These are phyloP conservation scores for Phytophthora cryptogea DNA, from an alignment of 352 stramenopile species.

Conservation along the genomic window DNA sequence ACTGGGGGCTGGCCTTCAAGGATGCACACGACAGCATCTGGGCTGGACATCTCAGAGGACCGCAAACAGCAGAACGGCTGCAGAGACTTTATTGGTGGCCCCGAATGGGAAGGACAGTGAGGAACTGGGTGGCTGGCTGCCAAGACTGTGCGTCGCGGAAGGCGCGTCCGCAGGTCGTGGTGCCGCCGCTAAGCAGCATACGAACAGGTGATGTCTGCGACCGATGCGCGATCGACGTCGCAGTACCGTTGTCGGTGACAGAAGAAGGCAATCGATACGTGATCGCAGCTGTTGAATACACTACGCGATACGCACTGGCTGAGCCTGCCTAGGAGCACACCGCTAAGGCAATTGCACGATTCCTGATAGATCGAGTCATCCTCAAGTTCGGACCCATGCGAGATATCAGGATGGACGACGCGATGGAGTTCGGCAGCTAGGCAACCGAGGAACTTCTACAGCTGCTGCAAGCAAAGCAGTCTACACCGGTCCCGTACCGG, in stretches of 20 bases:
- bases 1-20: conserved; percentile 7
- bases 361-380: conserved; percentile 18
- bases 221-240: conserved; percentile 13
- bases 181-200: conserved; percentile 5
- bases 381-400: conserved; percentile 15
- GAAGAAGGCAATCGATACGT: conserved; percentile 7
- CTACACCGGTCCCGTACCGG: conserved; percentile 19
- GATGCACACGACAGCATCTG: neutral
- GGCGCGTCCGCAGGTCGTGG: neutral
- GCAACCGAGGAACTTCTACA: conserved; percentile 2
- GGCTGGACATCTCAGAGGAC: neutral
- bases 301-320: conserved; percentile 16
- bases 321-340: neutral
- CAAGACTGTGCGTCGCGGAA: conserved; percentile 9
- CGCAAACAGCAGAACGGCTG: neutral
- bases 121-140: conserved; percentile 1
- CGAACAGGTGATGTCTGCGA: conserved; percentile 3
- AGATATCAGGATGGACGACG: conserved; percentile 20
- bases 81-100: conserved; percentile 5
- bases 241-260: neutral
- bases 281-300: conserved; percentile 18
- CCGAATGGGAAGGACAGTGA: neutral
- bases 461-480: conserved; percentile 25
- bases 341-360: conserved; percentile 3
- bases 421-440: neutral